Conservation (phyloP, 192 early-diverging fungal genomes). For the Powellomyces hirtus region DNA sequence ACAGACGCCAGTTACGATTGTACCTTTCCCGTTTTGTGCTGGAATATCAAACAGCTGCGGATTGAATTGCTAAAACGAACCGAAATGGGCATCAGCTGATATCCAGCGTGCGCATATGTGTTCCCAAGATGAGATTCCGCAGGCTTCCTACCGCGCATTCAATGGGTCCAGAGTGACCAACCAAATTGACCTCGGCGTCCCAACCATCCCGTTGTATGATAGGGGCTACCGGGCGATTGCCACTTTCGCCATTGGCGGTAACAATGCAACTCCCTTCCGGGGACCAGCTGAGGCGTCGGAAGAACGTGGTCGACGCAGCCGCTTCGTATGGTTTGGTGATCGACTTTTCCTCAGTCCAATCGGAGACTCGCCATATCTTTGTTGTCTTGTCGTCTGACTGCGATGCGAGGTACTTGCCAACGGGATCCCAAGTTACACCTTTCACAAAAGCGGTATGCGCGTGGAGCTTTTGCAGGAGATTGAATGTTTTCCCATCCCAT, state of each 20-base stretch:
- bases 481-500: constrained; percentile 84
- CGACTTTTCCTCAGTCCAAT: constrained; percentile 79
- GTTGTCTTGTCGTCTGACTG: constrained; percentile 88
- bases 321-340: constrained; percentile 71
- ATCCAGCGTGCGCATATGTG: background rate
- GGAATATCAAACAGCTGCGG: constrained; percentile 67
- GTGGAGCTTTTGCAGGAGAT: constrained; percentile 25
- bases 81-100: background rate
- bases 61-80: constrained; percentile 66
- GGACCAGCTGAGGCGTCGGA: constrained; percentile 89
- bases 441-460: constrained; percentile 90
- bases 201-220: constrained; percentile 77
- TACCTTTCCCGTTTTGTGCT: constrained; percentile 22
- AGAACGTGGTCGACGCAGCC: constrained; percentile 86
- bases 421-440: constrained; percentile 94
- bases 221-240: constrained; percentile 72
- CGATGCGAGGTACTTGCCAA: constrained; percentile 86
- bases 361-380: constrained; percentile 80
- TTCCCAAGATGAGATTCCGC: too few species aligned
- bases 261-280: constrained; percentile 94
- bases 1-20: constrained; percentile 60
- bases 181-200: constrained; percentile 73
- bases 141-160: constrained; percentile 80
- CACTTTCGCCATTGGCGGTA: constrained; percentile 84
- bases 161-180: constrained; percentile 85